These are phyloP conservation scores for Diplodia intermedia DNA, from an alignment of 2,329 filamentous ascomycete species.

Conservation along the genomic window DNA sequence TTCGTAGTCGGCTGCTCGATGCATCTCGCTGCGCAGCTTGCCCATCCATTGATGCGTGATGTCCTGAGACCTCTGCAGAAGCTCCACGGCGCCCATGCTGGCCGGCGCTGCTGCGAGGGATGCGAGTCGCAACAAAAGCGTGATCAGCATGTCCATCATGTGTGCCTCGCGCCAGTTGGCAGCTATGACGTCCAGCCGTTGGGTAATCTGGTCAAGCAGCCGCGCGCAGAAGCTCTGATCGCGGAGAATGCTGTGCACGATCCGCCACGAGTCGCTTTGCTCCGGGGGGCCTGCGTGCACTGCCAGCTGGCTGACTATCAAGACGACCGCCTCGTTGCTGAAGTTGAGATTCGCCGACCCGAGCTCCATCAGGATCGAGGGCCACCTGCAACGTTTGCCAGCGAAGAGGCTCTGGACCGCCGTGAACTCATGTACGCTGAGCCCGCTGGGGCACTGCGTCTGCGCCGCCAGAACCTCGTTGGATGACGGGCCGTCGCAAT, in stretches of 20 bases:
- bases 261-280: conserved; percentile 46
- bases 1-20: conserved; percentile 49
- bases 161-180: conserved; percentile 66
- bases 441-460: conserved; percentile 53
- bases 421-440: conserved; percentile 61
- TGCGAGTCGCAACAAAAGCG: conserved; percentile 54
- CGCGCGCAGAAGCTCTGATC: conserved; percentile 59
- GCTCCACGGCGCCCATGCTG: background rate
- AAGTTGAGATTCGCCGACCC: conserved; percentile 66
- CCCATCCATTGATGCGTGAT: conserved; percentile 60
- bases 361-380: conserved; percentile 58
- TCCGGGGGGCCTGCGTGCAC: conserved; percentile 61
- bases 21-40: conserved; percentile 55
- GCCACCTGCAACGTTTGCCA: conserved; percentile 57
- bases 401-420: conserved; percentile 59
- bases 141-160: conserved; percentile 65
- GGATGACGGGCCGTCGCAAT: conserved; percentile 56
- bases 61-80: conserved; percentile 54
- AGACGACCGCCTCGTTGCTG: conserved; percentile 58
- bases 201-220: conserved; percentile 57
- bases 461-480: conserved; percentile 62
- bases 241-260: conserved; percentile 58
- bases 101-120: conserved; percentile 38
- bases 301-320: conserved; percentile 42
- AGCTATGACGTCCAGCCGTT: conserved; percentile 55